These are phyloP conservation scores for Mrakiaceae sp. DNA, from an alignment of 1,284 basidiomycete genomes.

Conservation along the genomic window DNA sequence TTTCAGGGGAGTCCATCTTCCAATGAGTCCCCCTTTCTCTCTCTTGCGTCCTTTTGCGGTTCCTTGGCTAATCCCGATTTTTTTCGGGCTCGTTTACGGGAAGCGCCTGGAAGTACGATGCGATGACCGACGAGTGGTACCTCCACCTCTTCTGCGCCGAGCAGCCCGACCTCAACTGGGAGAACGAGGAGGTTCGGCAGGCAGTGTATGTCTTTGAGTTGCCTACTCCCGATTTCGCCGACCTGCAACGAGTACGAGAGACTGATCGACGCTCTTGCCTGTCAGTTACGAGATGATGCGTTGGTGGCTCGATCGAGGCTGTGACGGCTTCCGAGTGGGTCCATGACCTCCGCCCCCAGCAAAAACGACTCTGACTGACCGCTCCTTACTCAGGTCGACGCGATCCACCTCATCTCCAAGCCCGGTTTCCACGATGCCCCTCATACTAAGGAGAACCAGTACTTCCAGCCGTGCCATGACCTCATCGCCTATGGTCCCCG, in stretches of 20 bases:
- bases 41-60: too few relatives aligned
- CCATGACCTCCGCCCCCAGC: not conserved
- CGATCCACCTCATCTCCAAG: slow-evolving; percentile 58
- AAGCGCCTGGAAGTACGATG: slow-evolving; percentile 38
- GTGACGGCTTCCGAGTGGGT: slow-evolving; percentile 37
- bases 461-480: slow-evolving; percentile 22
- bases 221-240: too few relatives aligned
- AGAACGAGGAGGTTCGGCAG: slow-evolving; percentile 15
- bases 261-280: too few relatives aligned
- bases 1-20: not conserved
- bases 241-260: too few relatives aligned
- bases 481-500: slow-evolving; percentile 29
- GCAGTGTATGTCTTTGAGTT: slow-evolving; percentile 24
- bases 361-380: not conserved
- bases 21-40: not conserved
- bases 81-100: not conserved
- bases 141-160: slow-evolving; percentile 37
- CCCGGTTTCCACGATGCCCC: slow-evolving; percentile 47
- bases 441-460: too few relatives aligned
- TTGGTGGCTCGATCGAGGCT: slow-evolving; percentile 40
- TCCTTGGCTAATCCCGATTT: slow-evolving; percentile 9
- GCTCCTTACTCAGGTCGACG: slow-evolving; percentile 40
- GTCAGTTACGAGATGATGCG: slow-evolving; percentile 31
- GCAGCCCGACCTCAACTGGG: slow-evolving; percentile 40
- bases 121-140: slow-evolving; percentile 38